Percentiles rank a stretch among this genome's conserved stretches.
Conservation (phyloP, 768 basidiomycete species). For the Punctularia strigosozonata region DNA sequence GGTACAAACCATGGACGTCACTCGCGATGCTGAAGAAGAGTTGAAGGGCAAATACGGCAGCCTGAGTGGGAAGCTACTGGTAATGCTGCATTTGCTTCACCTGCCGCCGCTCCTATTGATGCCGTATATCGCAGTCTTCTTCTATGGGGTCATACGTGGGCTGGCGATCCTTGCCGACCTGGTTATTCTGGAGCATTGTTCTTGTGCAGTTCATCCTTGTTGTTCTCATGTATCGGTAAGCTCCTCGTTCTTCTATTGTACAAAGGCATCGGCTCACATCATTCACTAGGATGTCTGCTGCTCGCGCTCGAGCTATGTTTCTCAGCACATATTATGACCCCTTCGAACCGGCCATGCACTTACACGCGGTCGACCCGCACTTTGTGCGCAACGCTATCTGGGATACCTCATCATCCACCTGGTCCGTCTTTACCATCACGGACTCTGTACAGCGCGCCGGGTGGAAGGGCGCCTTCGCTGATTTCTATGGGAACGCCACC, state of each 20-base stretch:
- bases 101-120: neutral
- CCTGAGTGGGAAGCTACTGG: conserved; percentile 25
- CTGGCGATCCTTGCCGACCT: conserved; percentile 12
- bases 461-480: conserved; percentile 23
- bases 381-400: conserved; percentile 23
- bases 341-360: conserved; percentile 60
- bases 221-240: conserved; percentile 49
- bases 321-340: conserved; percentile 72
- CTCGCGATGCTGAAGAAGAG: conserved; percentile 21
- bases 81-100: conserved; percentile 14
- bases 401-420: conserved; percentile 21
- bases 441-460: conserved; percentile 29
- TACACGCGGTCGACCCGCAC: conserved; percentile 31
- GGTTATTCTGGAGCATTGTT: conserved; percentile 24
- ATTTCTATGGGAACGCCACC: conserved; percentile 26
- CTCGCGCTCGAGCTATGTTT: conserved; percentile 43
- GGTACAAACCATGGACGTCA: conserved; percentile 23
- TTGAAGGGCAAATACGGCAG: conserved; percentile 24
- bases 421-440: conserved; percentile 24
- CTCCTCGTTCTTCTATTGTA: neutral
- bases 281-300: conserved; percentile 29
- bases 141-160: conserved; percentile 4
- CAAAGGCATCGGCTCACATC: neutral
- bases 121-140: conserved; percentile 7
- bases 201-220: conserved; percentile 34